Evolutionary conservation across 2,329 filamentous ascomycete genomes (phyloP).

Genomic region (Monilinia vaccinii-corymbosi): DNA sequence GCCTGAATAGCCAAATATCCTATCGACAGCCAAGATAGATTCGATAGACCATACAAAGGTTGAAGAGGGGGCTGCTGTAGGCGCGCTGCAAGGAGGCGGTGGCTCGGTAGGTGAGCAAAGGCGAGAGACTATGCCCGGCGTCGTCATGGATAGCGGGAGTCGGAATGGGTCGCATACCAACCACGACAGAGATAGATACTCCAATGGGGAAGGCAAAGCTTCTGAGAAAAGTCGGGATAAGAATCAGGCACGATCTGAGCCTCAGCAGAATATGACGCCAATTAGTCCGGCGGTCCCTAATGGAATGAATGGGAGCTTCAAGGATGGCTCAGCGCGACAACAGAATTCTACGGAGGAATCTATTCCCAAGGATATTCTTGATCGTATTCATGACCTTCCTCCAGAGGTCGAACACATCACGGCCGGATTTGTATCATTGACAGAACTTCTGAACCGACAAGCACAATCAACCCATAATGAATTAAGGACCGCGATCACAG

Average conservation of each 20-base stretch:
- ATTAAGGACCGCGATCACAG: conserved; percentile 59
- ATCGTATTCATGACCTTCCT: conserved; percentile 48
- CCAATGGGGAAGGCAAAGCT: conserved; percentile 33
- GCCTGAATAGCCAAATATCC: conserved; percentile 6
- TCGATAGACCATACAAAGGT: conserved; percentile 22
- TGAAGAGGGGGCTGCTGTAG: conserved; percentile 25
- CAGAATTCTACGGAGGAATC: conserved; percentile 14
- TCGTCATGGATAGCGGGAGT: conserved; percentile 47
- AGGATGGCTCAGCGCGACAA: conserved; percentile 15
- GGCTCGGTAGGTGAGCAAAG: conserved; percentile 18
- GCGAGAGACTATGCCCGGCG: conserved; percentile 40
- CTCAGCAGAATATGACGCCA: conserved; percentile 24
- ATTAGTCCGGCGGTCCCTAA: conserved; percentile 23
- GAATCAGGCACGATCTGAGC: conserved; percentile 23
- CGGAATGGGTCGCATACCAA: conserved; percentile 45
- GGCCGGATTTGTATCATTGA: conserved; percentile 66
- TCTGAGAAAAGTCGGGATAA: conserved; percentile 32
- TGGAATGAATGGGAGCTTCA: conserved; percentile 23
- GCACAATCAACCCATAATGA: conserved; percentile 78
- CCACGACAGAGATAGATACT: conserved; percentile 41
- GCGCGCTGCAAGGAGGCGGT: conserved; percentile 21
- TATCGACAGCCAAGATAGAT: conserved; percentile 30
- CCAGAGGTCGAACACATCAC: conserved; percentile 63
- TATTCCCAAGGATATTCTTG: conserved; percentile 22
- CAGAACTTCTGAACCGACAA: conserved; percentile 64